Percentiles rank a stretch among this genome's conserved stretches.
These are phyloP conservation scores for Alternaria infectoria DNA, from an alignment of 2,329 filamentous ascomycete species.

Conservation along the genomic window DNA sequence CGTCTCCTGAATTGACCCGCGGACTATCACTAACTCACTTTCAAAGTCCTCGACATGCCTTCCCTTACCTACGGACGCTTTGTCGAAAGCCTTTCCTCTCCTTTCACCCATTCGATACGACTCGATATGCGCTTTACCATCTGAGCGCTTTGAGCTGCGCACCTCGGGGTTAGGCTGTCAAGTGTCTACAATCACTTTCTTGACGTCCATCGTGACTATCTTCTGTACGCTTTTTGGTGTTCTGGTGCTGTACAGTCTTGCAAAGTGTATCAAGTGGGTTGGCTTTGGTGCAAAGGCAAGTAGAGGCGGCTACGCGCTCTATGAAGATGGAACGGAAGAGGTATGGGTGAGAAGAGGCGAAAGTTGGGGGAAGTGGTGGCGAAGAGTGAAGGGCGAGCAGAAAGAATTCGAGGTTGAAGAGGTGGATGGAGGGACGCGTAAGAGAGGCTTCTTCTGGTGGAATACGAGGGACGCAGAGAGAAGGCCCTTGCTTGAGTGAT, in stretches of 20 bases:
- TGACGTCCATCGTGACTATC: slow-evolving; percentile 53
- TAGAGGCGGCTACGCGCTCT: slow-evolving; percentile 36
- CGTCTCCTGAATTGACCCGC: not conserved
- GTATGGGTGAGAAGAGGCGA: slow-evolving; percentile 40
- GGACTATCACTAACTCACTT: not conserved
- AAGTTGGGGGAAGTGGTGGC: slow-evolving; percentile 41
- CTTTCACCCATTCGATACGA: slow-evolving; percentile 48
- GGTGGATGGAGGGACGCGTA: slow-evolving; percentile 33
- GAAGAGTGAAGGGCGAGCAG: slow-evolving; percentile 24
- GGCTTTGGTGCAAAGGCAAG: slow-evolving; percentile 18
- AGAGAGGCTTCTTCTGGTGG: slow-evolving; percentile 34
- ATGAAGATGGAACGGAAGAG: slow-evolving; percentile 35
- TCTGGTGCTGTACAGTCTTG: slow-evolving; percentile 41
- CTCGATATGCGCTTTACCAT: slow-evolving; percentile 43
- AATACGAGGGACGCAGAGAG: slow-evolving; percentile 22
- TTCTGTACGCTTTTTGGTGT: slow-evolving; percentile 51
- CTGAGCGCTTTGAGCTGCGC: slow-evolving; percentile 55
- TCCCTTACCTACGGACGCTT: slow-evolving; percentile 46
- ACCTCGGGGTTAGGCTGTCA: slow-evolving; percentile 54
- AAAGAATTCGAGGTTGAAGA: slow-evolving; percentile 35
- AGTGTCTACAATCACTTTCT: slow-evolving; percentile 55
- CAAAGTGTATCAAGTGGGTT: slow-evolving; percentile 22
- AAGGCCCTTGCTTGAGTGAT: slow-evolving; percentile 25
- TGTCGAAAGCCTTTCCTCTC: slow-evolving; percentile 48
- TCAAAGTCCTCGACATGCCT: slow-evolving; percentile 52